Base-by-base conservation (phyloP, 2,329 filamentous ascomycete genomes). In the Alternaria panax region DNA sequence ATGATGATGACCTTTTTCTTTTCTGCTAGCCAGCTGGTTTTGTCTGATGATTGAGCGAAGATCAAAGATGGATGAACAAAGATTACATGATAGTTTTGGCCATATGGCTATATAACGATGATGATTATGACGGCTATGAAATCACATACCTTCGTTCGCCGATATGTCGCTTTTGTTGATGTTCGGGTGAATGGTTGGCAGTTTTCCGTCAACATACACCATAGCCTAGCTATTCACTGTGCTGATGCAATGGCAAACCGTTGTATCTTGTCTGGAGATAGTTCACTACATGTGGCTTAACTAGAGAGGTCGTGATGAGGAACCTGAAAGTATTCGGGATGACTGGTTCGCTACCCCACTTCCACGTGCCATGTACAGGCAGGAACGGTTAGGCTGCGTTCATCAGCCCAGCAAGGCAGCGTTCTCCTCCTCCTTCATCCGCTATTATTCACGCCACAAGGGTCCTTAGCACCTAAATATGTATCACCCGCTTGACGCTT, bases 21-120 rank as follows among this genome's bases (percentile, higher is more conserved):
- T 30, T 27, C 22, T 52, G 30, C 28, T 5, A 14, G 5, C 28
- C 30, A 20, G 1, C 28, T 48, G 30, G n/a, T n/a, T 48, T 53
- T 30, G 27, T 40, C 16, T 57, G 43, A 51, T 57, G 47, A 62
- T 54, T 38, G 60, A 48, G 16, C 27, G 55, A 65, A 60, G 60
- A 52, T 45, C 51, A 51, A 66, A 68, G 64, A 66, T 59, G 45
- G 34, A 63, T 57, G 53, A 64, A 47, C 6, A 56, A 45, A 36
- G 28, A 24, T 48, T 30, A 36, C 45, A 48, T 48, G 45, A 48
- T 48, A n/a, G 14, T 48, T 22, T 7, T 51, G 56, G 64, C 57
- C 57, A 54, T 57, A 59, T 53, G 56, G 61, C 64, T 59, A 36
- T 57, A 59, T 57, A 41, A 65, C 46, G 54, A 50, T 36, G 48